Percentiles rank a stretch among this genome's conserved stretches.
Evolutionary conservation across 345 rosid species (phyloP).

Genomic region (Syzygium aromaticum): DNA sequence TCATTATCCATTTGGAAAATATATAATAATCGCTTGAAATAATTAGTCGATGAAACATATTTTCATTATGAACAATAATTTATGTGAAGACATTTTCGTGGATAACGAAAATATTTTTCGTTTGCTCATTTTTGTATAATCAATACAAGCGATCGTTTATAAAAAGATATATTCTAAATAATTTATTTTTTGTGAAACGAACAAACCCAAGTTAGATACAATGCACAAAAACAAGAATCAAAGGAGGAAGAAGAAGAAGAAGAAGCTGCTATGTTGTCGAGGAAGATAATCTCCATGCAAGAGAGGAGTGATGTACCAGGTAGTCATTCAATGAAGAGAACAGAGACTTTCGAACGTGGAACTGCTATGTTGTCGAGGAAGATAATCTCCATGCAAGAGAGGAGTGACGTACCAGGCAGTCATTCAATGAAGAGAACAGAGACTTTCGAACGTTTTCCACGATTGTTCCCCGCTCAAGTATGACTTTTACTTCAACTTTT

Average conservation of each 20-base stretch:
- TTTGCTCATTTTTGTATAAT: not conserved
- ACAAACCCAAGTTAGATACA: not conserved
- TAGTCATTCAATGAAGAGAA: not conserved
- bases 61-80: not conserved
- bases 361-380: not conserved
- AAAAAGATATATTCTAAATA: accelerated
- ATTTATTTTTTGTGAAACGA: accelerated
- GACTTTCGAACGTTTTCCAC: not conserved
- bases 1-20: no score
- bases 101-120: no score
- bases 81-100: not conserved
- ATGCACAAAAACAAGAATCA: not conserved
- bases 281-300: not conserved
- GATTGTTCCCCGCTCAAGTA: not conserved
- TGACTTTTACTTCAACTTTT: no score
- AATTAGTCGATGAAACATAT: not conserved
- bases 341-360: not conserved
- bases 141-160: not conserved
- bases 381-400: not conserved
- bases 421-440: not conserved
- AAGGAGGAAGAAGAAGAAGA: not conserved
- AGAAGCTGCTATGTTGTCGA: not conserved
- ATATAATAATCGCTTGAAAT: not conserved
- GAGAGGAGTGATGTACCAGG: not conserved
- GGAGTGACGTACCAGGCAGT: not conserved